Evolutionary conservation across 306 rosid genomes (phyloP).

Genomic region (Cicer cuneatum): DNA sequence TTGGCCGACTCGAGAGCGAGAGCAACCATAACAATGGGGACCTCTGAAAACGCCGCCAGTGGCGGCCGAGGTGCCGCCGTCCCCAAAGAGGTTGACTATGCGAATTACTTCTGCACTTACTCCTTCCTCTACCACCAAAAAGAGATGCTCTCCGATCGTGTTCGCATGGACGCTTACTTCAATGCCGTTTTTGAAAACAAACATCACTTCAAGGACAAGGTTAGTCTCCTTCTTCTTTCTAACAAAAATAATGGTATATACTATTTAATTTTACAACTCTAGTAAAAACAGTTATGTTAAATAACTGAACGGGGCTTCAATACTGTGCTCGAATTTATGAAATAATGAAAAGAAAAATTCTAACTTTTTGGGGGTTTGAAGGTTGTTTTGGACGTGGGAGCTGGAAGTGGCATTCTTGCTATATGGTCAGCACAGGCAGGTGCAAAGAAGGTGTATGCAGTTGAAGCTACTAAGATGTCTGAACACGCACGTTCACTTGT

Average conservation of each 20-base stretch:
- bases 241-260: too few species aligned
- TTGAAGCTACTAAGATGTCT: constrained; percentile 96
- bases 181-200: constrained; percentile 82
- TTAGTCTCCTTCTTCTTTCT: constrained; percentile 10
- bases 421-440: constrained; percentile 99
- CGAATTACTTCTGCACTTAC: constrained; percentile 91
- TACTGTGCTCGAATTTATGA: constrained; percentile 16
- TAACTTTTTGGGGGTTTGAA: constrained; percentile 47
- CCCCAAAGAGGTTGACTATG: constrained; percentile 86
- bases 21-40: constrained; percentile 61
- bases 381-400: constrained; percentile 97
- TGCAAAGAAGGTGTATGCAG: constrained; percentile 97
- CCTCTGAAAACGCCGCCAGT: constrained; percentile 56
- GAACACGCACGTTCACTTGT: constrained; percentile 87
- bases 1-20: neutral
- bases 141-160: constrained; percentile 99
- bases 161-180: constrained; percentile 97
- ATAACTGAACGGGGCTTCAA: neutral
- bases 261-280: too few species aligned
- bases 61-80: constrained; percentile 51
- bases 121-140: constrained; percentile 94
- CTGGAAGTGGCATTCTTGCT: constrained; percentile 99
- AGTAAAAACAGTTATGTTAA: neutral
- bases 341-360: neutral
- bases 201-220: constrained; percentile 86